Evolutionary conservation across 176 grass and related monocot genomes (phyloP).

Genomic region (Phoenix roebelenii): DNA sequence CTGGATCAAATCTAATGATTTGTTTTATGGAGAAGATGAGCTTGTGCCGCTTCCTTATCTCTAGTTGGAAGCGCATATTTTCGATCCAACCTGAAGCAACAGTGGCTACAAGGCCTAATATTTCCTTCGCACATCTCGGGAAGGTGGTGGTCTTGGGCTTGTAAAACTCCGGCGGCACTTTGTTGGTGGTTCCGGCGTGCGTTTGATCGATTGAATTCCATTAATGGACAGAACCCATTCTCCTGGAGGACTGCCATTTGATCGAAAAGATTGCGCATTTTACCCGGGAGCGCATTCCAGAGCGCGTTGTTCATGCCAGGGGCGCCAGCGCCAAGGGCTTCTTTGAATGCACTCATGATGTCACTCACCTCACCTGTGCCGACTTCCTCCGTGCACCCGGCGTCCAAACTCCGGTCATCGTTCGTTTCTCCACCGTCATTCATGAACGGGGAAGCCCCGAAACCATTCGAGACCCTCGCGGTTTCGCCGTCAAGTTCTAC

Average conservation of each 20-base stretch:
- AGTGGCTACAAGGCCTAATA: too few relatives aligned
- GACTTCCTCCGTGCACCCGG: slow-evolving; percentile 76
- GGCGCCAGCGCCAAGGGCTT: slow-evolving; percentile 83
- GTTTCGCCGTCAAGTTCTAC: slow-evolving; percentile 96
- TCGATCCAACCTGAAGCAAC: too few relatives aligned
- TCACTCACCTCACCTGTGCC: slow-evolving; percentile 52
- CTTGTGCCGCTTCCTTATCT: too few relatives aligned
- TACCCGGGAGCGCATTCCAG: slow-evolving; percentile 76
- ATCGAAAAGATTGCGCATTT: slow-evolving; percentile 86
- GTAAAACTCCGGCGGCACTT: too few relatives aligned
- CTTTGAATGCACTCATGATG: slow-evolving; percentile 84
- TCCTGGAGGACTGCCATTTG: slow-evolving; percentile 81
- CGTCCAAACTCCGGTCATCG: slow-evolving; percentile 45
- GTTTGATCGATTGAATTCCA: neutral
- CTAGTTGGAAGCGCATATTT: too few relatives aligned
- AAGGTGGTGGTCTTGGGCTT: too few relatives aligned
- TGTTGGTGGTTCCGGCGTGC: too few relatives aligned
- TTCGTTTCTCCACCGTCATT: slow-evolving; percentile 89
- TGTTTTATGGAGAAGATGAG: too few relatives aligned
- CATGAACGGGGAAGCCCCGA: slow-evolving; percentile 81
- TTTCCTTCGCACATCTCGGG: too few relatives aligned
- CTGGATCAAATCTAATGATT: too few relatives aligned
- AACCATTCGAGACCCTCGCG: slow-evolving; percentile 85
- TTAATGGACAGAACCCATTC: slow-evolving; percentile 33
- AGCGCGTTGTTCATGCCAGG: slow-evolving; percentile 78